phyloP scores from a whole-genome alignment of 257 asterid genomes.

The Capsicum chinense region DNA sequence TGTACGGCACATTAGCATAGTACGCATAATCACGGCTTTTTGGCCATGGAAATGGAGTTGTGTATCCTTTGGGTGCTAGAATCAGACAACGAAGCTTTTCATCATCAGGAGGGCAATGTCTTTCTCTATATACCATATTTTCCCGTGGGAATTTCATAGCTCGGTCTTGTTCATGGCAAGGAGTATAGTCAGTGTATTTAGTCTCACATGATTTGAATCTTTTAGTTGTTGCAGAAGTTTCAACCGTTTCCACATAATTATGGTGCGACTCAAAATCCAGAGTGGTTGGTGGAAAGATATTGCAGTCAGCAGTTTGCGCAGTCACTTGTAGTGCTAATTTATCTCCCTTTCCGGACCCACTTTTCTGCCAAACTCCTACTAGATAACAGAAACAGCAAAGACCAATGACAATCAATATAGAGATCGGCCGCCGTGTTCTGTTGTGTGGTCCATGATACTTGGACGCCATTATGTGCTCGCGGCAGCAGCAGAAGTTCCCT shows the following conservation, averaged over 20 bases:
- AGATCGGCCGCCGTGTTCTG: conserved; percentile 65
- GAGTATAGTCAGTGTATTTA: conserved; percentile 70
- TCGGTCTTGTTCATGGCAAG: conserved; percentile 94
- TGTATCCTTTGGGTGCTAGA: conserved; percentile 85
- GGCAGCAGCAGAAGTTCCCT: conserved; percentile 45
- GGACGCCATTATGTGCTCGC: conserved; percentile 61
- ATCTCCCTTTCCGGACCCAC: conserved; percentile 92
- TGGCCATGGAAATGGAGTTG: conserved; percentile 92
- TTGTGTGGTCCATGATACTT: conserved; percentile 58
- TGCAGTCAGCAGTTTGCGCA: conserved; percentile 64
- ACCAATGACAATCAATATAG: conserved; percentile 62
- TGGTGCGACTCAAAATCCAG: conserved; percentile 84
- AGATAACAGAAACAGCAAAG: conserved; percentile 81
- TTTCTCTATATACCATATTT: conserved; percentile 83
- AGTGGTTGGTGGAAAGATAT: conserved; percentile 42
- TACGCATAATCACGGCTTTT: conserved; percentile 90
- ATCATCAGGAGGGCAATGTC: conserved; percentile 84
- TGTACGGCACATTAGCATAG: conserved; percentile 85
- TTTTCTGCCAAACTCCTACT: conserved; percentile 83
- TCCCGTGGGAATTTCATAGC: conserved; percentile 94
- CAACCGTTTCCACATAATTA: conserved; percentile 54
- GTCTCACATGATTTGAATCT: conserved; percentile 66
- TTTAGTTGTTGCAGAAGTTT: conserved; percentile 65
- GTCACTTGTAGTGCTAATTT: conserved; percentile 61
- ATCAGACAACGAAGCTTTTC: conserved; percentile 80